Percentiles rank a stretch among this genome's conserved stretches.
These are phyloP conservation scores for Apium graveolens DNA, from an alignment of 129 eudicot species.

Conservation along the genomic window DNA sequence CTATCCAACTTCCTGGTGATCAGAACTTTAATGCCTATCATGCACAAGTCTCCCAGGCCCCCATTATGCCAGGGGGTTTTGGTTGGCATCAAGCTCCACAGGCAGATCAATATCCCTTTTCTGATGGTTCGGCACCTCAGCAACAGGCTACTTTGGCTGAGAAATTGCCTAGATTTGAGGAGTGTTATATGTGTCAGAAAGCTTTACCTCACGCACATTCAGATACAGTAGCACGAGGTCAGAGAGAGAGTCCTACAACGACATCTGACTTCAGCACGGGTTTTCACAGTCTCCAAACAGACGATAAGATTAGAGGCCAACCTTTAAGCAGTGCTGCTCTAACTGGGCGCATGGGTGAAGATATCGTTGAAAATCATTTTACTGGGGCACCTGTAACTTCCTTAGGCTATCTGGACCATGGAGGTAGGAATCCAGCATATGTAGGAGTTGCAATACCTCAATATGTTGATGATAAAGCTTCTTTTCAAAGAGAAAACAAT, in stretches of 20 bases:
- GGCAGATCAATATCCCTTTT: constrained; percentile 32
- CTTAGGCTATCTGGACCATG: constrained; percentile 15
- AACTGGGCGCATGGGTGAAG: constrained; percentile 21
- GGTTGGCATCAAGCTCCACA: constrained; percentile 58
- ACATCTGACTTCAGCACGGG: constrained; percentile 34
- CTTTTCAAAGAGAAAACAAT: constrained; percentile 27
- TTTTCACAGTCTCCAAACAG: constrained; percentile 53
- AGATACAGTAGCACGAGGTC: constrained; percentile 66
- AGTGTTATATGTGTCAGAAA: constrained; percentile 77
- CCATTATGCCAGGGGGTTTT: constrained; percentile 35
- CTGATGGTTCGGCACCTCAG: constrained; percentile 47
- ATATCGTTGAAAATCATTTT: constrained; percentile 17
- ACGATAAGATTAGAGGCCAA: constrained; percentile 33
- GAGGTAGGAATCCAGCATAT: constrained; percentile 17
- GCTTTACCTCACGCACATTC: constrained; percentile 95
- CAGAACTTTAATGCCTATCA: constrained; percentile 45
- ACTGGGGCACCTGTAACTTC: constrained; percentile 13
- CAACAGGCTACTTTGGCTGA: constrained; percentile 38
- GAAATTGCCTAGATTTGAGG: constrained; percentile 36
- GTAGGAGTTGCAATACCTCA: constrained; percentile 16
- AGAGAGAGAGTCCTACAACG: constrained; percentile 37
- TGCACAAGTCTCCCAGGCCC: constrained; percentile 38
- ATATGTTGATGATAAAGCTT: constrained; percentile 26
- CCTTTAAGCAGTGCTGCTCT: constrained; percentile 33
- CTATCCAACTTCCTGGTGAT: constrained; percentile 44